phyloP scores from a whole-genome alignment of 2,329 filamentous ascomycete species.

The Gnomoniopsis sp. region DNA sequence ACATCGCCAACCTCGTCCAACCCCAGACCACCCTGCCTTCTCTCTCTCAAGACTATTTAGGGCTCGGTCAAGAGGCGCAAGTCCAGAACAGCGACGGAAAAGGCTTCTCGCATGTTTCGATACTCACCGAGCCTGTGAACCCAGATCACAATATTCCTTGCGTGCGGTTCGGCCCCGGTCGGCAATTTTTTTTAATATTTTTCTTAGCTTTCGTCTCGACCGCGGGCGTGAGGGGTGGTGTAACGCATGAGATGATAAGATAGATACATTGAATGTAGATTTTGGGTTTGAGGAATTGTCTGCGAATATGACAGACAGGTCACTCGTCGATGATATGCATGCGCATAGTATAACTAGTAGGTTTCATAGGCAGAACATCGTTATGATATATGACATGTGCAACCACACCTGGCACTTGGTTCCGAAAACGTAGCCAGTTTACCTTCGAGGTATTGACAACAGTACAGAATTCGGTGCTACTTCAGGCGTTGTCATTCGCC shows the following conservation, averaged over 20 bases:
- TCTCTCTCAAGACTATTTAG: not conserved
- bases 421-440: not conserved
- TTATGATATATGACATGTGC: not conserved
- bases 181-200: not conserved
- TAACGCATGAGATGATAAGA: not conserved
- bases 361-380: not conserved
- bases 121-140: not conserved
- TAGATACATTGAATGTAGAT: not conserved
- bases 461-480: no score
- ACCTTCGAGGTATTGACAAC: not conserved
- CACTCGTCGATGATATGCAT: not conserved
- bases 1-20: not conserved
- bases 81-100: not conserved
- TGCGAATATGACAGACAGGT: not conserved
- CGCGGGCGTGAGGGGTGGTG: not conserved
- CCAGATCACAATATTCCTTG: not conserved
- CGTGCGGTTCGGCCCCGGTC: not conserved
- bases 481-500: no score
- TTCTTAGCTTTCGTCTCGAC: no score
- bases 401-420: not conserved
- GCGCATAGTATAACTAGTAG: not conserved
- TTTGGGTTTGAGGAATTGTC: no score
- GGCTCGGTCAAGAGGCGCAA: not conserved
- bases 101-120: conserved; percentile 1
- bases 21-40: not conserved